Conservation (phyloP, 345 rosid species). For the Eutrema japonicum region DNA sequence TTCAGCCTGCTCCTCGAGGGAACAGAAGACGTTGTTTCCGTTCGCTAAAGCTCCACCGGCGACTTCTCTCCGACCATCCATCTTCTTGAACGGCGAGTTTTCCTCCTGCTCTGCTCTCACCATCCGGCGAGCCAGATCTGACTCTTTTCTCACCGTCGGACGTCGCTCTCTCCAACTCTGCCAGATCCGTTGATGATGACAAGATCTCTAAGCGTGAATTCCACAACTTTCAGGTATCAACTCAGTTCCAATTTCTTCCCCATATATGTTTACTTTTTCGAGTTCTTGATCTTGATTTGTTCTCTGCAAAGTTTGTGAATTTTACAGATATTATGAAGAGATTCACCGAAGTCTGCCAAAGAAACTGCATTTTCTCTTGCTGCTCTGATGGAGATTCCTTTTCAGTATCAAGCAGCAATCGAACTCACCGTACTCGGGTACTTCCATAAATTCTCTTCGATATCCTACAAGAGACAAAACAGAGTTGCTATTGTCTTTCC, state of each 20-base stretch:
- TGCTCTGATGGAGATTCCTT: conserved; percentile 89
- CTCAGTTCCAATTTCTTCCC: background rate
- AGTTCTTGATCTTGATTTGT: conserved; percentile 24
- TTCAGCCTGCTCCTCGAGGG: no score
- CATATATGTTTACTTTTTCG: background rate
- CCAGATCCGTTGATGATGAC: conserved; percentile 45
- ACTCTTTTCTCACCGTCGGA: no score
- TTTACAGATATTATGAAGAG: conserved; percentile 71
- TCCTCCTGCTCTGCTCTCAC: no score
- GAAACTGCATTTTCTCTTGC: conserved; percentile 90
- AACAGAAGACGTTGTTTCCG: no score
- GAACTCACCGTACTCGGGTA: conserved; percentile 74
- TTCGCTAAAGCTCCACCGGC: no score
- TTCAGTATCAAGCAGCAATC: conserved; percentile 71
- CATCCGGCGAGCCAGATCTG: no score
- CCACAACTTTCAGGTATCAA: conserved; percentile 73
- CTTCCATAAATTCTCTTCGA: conserved; percentile 6
- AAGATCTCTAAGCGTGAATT: conserved; percentile 72
- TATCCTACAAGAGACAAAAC: conserved; percentile 11
- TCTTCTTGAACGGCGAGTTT: no score
- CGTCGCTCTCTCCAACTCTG: no score
- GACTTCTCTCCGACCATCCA: no score
- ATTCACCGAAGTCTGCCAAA: conserved; percentile 50
- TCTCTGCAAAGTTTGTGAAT: conserved; percentile 71
- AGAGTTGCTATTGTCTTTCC: background rate